phyloP scores from a whole-genome alignment of 306 rosid genomes.

The barrel medic (Medicago truncatula) region MtrunA17r5.0-ANR NC_053045.1:52625001-52625500 shows the following conservation, averaged over 20 bases:
- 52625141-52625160: constrained; percentile 80
- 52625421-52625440: constrained; percentile 52
- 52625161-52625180: constrained; percentile 93
- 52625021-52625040: not conserved
- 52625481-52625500: constrained; percentile 88
- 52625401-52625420: constrained; percentile 21
- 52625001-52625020: constrained; percentile 15
- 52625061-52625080: constrained; percentile 68
- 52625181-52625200: constrained; percentile 92
- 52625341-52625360: not conserved
- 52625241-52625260: not conserved
- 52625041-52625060: constrained; percentile 33
- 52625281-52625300: not conserved
- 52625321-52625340: not conserved
- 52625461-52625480: constrained; percentile 84
- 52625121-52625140: constrained; percentile 93
- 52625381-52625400: constrained; percentile 17
- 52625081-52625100: constrained; percentile 94
- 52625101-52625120: constrained; percentile 85
- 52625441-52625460: constrained; percentile 98
- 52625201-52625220: constrained; percentile 39
- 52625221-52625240: constrained; percentile 29
- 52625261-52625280: constrained; percentile 2
- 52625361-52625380: not conserved
- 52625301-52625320: not conserved